Base-by-base conservation (phyloP, 768 basidiomycete genomes). In the Myochromella boudieri region DNA sequence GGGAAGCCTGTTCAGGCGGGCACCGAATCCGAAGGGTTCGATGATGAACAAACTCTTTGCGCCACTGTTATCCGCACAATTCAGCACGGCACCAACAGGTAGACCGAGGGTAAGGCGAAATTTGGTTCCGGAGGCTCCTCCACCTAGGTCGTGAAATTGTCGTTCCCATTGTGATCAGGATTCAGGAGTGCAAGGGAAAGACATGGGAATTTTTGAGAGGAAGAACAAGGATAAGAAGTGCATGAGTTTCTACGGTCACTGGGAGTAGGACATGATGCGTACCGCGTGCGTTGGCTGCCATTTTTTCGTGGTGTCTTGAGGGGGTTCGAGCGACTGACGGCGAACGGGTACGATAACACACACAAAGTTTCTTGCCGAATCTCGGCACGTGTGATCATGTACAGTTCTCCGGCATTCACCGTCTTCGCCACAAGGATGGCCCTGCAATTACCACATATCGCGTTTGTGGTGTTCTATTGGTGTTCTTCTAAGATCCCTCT, bases 31-130 rank as follows among this genome's bases (percentile, higher is more conserved):
- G 65, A 84, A 94, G 44, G 97, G 92, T 70, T 95, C 92, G 64
- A 99, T 98, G 65, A 98, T 67, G 73, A 75, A 97, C 55, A 97
- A 80, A 46, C 87, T 92, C 77, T 97, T 99, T 57, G 95, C 97
- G 56, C 97, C 97, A 64, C 90, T 92, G 85, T 99, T 99, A 78
- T 99, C 97, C 41, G 94, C 94, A 71, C 97, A 97, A 71, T 95
- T 95, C 65, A 97, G 76, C 54, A 97, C 93, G 58, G 93, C 93
- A 56, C 91, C 92, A 55, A 90, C 88, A 52, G 91, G 93, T 43
- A 95, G 86, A 90, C 88, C 91, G 55, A 91, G 82, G 38, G 89
- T 95, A 78, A 98, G 77, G 60, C 94, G 85, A 83, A 87, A 97
- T 75, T 97, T 99, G 74, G 90, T 94, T 66, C 95, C 95, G 62